These are phyloP conservation scores for Nemania serpens DNA, from an alignment of 2,329 filamentous ascomycete genomes.

Conservation along the genomic window DNA sequence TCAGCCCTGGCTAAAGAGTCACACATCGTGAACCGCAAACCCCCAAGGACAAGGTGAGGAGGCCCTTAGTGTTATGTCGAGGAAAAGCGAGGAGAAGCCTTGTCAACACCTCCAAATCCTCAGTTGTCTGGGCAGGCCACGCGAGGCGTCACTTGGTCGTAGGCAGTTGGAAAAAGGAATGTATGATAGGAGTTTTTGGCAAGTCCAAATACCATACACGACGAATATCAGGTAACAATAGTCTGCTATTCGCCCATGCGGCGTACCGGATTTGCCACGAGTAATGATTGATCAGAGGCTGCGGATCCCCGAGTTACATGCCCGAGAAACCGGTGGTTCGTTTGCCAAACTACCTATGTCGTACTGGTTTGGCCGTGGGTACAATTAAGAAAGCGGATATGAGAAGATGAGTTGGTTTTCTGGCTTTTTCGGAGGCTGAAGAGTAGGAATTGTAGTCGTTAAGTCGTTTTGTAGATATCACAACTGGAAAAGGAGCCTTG, in stretches of 20 bases:
- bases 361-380: constrained; percentile 31
- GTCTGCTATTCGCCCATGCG: constrained; percentile 4
- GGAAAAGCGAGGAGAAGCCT: neutral
- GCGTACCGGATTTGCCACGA: constrained; percentile 13
- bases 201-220: constrained; percentile 1
- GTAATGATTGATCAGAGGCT: constrained; percentile 17
- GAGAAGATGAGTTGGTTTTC: constrained; percentile 36
- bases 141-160: neutral
- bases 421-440: constrained; percentile 31
- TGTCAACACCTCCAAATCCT: neutral
- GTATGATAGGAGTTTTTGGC: neutral
- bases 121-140: neutral
- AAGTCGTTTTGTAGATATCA: constrained; percentile 52
- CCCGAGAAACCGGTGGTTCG: constrained; percentile 23
- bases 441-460: constrained; percentile 43
- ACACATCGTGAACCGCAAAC: neutral
- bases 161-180: constrained; percentile 6
- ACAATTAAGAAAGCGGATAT: constrained; percentile 38
- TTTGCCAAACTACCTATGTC: constrained; percentile 33
- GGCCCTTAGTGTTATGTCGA: neutral
- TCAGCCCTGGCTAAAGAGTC: neutral
- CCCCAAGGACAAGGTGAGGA: neutral
- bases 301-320: constrained; percentile 23
- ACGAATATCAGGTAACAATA: neutral
- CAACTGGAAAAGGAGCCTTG: constrained; percentile 57